These are phyloP conservation scores for Aureobasidium sp. DNA, from an alignment of 2,329 filamentous ascomycete genomes.

Conservation along the genomic window DNA sequence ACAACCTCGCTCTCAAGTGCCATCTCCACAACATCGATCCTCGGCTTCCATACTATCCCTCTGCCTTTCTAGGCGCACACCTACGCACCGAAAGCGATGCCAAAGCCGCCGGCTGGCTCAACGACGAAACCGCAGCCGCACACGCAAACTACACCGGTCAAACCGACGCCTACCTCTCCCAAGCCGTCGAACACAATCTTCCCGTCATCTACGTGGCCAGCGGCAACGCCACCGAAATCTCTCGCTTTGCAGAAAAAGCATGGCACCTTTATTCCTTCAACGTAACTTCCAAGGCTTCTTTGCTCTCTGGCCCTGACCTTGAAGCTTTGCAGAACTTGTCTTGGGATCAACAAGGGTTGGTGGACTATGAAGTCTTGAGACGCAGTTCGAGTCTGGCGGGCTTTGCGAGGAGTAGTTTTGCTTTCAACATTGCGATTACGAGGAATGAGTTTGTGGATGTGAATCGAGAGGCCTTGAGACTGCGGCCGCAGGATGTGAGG, in stretches of 20 bases:
- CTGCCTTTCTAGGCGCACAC: conserved; percentile 33
- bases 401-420: conserved; percentile 38
- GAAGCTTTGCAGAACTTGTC: conserved; percentile 30
- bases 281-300: conserved; percentile 37
- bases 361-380: conserved; percentile 45
- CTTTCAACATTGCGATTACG: conserved; percentile 40
- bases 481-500: conserved; percentile 20
- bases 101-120: conserved; percentile 24
- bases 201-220: conserved; percentile 38
- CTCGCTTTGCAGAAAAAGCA: conserved; percentile 31
- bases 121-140: not conserved
- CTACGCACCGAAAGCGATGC: conserved; percentile 32
- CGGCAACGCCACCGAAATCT: conserved; percentile 32
- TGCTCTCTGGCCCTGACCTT: conserved; percentile 33
- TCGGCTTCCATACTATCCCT: conserved; percentile 20
- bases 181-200: conserved; percentile 25
- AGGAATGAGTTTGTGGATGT: conserved; percentile 27
- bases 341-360: conserved; percentile 43
- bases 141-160: conserved; percentile 30
- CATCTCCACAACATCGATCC: conserved; percentile 23
- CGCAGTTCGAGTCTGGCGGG: conserved; percentile 39
- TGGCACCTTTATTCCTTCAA: conserved; percentile 28
- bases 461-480: conserved; percentile 14
- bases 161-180: conserved; percentile 30
- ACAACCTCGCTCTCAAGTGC: conserved; percentile 25